Base-by-base conservation (phyloP, 164 flowering plant genomes). In the Dillenia turbinata region DNA sequence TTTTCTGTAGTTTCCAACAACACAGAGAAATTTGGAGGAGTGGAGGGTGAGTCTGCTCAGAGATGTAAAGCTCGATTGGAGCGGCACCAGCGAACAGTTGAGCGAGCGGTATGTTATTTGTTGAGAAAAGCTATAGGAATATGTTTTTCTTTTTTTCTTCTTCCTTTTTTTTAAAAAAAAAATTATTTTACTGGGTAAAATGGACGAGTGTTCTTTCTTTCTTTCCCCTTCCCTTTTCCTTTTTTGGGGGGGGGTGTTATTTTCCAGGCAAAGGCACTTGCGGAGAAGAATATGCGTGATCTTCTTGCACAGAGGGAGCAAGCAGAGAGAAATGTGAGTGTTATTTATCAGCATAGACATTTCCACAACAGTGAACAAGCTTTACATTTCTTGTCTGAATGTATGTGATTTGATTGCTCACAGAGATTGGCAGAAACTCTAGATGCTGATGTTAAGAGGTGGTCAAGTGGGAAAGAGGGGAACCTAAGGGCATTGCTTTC, bases 401-500 rank as follows among this genome's bases (percentile, higher is more conserved):
- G 12, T 57, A 19, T 12, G 47, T 26, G 14, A 16, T 66, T 47
- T 52, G 3, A 53, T 64, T 65, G 56, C 6, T 52, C 74, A 66
- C 92, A 90, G 98, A 85, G 89, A 69, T 64, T 90, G 24, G 90
- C 97, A 9, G 94, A 90, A 73, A 59, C 82, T 70, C 78, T 93
- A 66, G 98, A 90, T 79, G 87, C 87, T 59, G 96, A 90, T 55
- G 82, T 93, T 67, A 90, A 79, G 67, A 82, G 97, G 66, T 93
- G 98, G 98, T 83, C 98, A 47, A 83, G 71, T 62, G 98, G 98
- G 66, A 93, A 90, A 78, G 82, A 83, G 44, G 88, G 97, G 50
- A 93, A 90, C 65, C 71, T 90, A 70, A 90, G 98, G n/a, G 94
- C 97, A 49, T 72, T 93, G 78, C 89, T 93, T 47, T 90, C 97